A percentile compares a stretch with the other conserved stretches of the same genome.
These are phyloP conservation scores for Fusarium sp. DNA, from an alignment of 2,329 filamentous ascomycete genomes.

Conservation along the genomic window DNA sequence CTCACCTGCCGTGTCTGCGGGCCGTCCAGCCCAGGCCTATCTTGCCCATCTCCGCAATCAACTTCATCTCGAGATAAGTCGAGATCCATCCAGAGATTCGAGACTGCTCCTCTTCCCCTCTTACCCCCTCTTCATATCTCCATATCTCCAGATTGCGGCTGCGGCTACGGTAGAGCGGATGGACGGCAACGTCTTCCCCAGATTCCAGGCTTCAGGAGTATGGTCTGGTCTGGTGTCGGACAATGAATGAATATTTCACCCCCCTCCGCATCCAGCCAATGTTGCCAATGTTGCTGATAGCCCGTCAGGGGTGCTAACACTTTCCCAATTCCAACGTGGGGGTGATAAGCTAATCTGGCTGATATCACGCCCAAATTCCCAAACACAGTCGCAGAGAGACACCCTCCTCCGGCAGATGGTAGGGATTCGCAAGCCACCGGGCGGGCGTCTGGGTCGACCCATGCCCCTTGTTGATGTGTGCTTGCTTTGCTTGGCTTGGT, in stretches of 20 bases:
- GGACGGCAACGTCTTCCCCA: slow-evolving; percentile 39
- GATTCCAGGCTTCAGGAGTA: slow-evolving; percentile 28
- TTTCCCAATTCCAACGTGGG: slow-evolving; percentile 30
- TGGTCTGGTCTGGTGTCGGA: slow-evolving; percentile 1
- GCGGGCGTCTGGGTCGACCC: slow-evolving; percentile 18
- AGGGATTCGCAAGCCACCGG: slow-evolving; percentile 33
- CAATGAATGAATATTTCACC: not conserved
- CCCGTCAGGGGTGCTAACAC: slow-evolving; percentile 31
- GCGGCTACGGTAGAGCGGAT: slow-evolving; percentile 31
- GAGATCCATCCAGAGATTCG: slow-evolving; percentile 25
- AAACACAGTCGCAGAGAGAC: slow-evolving; percentile 7
- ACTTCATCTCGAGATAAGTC: slow-evolving; percentile 36
- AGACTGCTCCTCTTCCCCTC: slow-evolving; percentile 5
- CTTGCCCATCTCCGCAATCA: slow-evolving; percentile 31
- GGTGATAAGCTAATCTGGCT: slow-evolving; percentile 35
- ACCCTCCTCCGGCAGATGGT: slow-evolving; percentile 19
- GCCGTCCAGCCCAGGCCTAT: slow-evolving; percentile 21
- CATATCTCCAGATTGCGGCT: slow-evolving; percentile 13
- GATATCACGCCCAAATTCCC: slow-evolving; percentile 32
- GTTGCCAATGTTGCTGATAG: slow-evolving; percentile 17
- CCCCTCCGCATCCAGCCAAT: not conserved
- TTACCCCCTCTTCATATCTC: not conserved
- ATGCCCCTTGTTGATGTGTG: slow-evolving; percentile 3
- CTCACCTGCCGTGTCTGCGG: slow-evolving; percentile 25
- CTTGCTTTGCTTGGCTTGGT: not conserved